Evolutionary conservation across 2,329 filamentous ascomycete species (phyloP).

Genomic region (Lojkania enalia): DNA sequence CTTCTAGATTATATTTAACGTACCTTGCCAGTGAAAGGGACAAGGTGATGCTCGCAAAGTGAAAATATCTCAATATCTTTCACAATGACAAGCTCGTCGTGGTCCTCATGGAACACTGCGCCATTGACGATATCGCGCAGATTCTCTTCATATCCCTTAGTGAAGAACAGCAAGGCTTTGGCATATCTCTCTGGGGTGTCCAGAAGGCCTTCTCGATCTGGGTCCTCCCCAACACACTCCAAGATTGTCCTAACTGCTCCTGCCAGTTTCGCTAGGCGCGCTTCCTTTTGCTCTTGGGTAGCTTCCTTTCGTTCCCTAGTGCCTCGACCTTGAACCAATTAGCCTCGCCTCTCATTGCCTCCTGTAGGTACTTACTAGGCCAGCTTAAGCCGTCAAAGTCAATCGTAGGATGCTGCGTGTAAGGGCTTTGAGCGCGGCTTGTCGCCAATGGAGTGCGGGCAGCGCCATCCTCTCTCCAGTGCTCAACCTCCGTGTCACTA

Average conservation of each 20-base stretch:
- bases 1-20: slow-evolving; percentile 6
- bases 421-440: slow-evolving; percentile 56
- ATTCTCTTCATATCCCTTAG: slow-evolving; percentile 95
- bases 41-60: slow-evolving; percentile 94
- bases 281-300: slow-evolving; percentile 60
- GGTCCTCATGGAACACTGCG: slow-evolving; percentile 93
- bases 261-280: slow-evolving; percentile 62
- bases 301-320: slow-evolving; percentile 65
- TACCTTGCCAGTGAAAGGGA: slow-evolving; percentile 95
- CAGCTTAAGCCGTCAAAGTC: slow-evolving; percentile 61
- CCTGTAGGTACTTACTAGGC: slow-evolving; percentile 49
- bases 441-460: slow-evolving; percentile 57
- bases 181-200: slow-evolving; percentile 83
- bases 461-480: slow-evolving; percentile 56
- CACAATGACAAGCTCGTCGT: slow-evolving; percentile 96
- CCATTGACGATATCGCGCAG: slow-evolving; percentile 88
- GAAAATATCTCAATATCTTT: slow-evolving; percentile 97
- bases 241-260: slow-evolving; percentile 66
- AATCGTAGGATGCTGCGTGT: slow-evolving; percentile 55
- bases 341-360: slow-evolving; percentile 1
- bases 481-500: slow-evolving; percentile 49
- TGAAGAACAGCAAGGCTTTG: slow-evolving; percentile 94
- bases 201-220: slow-evolving; percentile 65
- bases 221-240: slow-evolving; percentile 68
- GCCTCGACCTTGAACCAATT: slow-evolving; percentile 55